These are phyloP conservation scores for Fallopia convolvulus DNA, from an alignment of 148 eudicot species.

Conservation along the genomic window DNA sequence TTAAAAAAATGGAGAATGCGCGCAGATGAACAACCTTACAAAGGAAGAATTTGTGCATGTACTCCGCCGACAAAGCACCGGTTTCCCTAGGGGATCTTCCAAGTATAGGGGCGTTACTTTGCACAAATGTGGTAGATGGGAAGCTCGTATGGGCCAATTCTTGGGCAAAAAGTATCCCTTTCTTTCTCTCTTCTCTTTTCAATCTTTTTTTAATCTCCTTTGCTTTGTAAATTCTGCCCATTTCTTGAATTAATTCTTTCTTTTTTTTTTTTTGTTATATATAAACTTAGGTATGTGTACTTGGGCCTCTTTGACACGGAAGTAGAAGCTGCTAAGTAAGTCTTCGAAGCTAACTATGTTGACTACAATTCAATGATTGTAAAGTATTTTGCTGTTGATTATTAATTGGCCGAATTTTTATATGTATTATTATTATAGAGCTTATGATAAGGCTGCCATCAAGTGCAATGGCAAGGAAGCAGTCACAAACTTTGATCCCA, in stretches of 20 bases:
- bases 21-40: conserved; percentile 45
- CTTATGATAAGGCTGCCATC: conserved; percentile 92
- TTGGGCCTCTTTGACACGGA: conserved; percentile 94
- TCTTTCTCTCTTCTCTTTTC: neutral
- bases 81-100: conserved; percentile 70
- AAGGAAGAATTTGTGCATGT: conserved; percentile 87
- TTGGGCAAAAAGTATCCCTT: conserved; percentile 62
- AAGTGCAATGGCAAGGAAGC: conserved; percentile 96
- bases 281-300: conserved; percentile 65
- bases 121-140: conserved; percentile 92
- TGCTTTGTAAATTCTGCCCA: neutral
- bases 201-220: neutral
- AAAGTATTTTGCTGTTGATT: too few relatives aligned
- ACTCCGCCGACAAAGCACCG: conserved; percentile 79
- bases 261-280: neutral
- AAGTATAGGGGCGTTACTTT: conserved; percentile 75
- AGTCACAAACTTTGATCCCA: conserved; percentile 88
- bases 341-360: neutral
- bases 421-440: conserved; percentile 27
- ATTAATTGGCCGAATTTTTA: too few relatives aligned
- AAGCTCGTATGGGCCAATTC: conserved; percentile 79
- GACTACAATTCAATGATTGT: neutral
- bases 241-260: neutral
- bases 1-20: neutral
- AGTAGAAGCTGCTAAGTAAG: conserved; percentile 91